Evolutionary conservation across 352 stramenopile genomes (phyloP), one percentile per base, ranked within the genome.

Genomic region (Phytophthora sansomeana): DNA sequence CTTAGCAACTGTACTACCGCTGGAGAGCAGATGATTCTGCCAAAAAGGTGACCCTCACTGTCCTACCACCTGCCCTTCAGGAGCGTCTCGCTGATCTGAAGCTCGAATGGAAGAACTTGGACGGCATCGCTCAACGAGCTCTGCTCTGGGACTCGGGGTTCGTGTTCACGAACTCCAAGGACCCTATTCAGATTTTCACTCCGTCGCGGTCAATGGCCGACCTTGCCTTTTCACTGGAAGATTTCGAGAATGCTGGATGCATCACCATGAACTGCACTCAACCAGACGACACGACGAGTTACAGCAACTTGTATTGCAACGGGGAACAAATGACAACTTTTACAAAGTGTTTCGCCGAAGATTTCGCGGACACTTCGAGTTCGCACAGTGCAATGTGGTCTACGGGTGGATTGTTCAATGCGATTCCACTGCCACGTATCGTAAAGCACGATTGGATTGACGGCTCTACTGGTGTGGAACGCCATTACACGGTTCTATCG

Each of bases 1-100:
- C 63, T 5, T 55, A 62, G 41, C 63, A 67, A 38, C 38, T 67
- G 1, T 72, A 72, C 46, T 39, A 48, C 7, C 55, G 56, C 33
- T 42, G 26, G n/a, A 21, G 33, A 6, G 50, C 24, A 2, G 28
- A 19, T 8, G 43, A 53, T 8, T 42, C 36, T 3, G 43, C 16
- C 3, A 44, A 57, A 2, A 35, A 39, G 26, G 9, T 63, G 17
- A 38, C 16, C 1, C 26, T 48, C 3, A 43, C 7, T 7, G 24
- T 6, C 14, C 17, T 51, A 2, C 56, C 56, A 7, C n/a, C 2
- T 24, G 35, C 30, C 2, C n/a, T 64, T 9, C 14, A 48, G 19
- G 24, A 5, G 4, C 16, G 51, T 19, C 24, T 58, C 0, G 36
- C 4, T 19, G 9, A 32, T 19, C 24, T 58, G 4, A 14, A 49